These are phyloP conservation scores for Phanerodontia chrysosporium DNA, from an alignment of 768 basidiomycete genomes.

Conservation along the genomic window DNA sequence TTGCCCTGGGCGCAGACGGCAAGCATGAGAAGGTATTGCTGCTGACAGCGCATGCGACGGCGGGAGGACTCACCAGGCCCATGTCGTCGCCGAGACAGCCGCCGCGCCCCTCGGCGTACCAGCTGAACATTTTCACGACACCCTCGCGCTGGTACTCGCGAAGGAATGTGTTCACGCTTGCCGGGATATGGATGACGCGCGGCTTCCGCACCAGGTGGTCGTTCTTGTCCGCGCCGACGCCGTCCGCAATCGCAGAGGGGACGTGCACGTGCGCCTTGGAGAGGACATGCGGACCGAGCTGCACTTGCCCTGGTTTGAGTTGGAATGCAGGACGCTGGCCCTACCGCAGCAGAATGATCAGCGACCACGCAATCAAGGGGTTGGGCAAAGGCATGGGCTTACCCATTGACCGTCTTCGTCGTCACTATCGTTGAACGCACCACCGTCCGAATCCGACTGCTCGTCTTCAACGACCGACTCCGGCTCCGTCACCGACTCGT, in stretches of 20 bases:
- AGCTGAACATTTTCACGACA: constrained; percentile 72
- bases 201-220: constrained; percentile 14
- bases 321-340: constrained; percentile 53
- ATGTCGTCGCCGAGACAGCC: constrained; percentile 94
- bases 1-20: constrained; percentile 61
- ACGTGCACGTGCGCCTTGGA: constrained; percentile 14
- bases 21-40: too few relatives aligned
- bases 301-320: constrained; percentile 38
- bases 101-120: constrained; percentile 64
- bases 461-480: not conserved
- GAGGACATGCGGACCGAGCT: constrained; percentile 47
- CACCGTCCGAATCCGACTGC: not conserved
- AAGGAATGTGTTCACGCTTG: constrained; percentile 78
- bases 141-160: constrained; percentile 91
- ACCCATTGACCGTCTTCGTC: not conserved
- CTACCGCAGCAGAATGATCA: too few relatives aligned
- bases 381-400: too few relatives aligned
- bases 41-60: too few relatives aligned
- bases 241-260: not conserved
- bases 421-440: not conserved
- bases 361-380: too few relatives aligned
- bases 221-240: constrained; percentile 22
- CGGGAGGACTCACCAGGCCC: constrained; percentile 61
- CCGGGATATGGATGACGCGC: constrained; percentile 48
- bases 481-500: not conserved